Evolutionary conservation across 495 filamentous ascomycete species (phyloP).

Genomic region (Penicillium canescens): DNA sequence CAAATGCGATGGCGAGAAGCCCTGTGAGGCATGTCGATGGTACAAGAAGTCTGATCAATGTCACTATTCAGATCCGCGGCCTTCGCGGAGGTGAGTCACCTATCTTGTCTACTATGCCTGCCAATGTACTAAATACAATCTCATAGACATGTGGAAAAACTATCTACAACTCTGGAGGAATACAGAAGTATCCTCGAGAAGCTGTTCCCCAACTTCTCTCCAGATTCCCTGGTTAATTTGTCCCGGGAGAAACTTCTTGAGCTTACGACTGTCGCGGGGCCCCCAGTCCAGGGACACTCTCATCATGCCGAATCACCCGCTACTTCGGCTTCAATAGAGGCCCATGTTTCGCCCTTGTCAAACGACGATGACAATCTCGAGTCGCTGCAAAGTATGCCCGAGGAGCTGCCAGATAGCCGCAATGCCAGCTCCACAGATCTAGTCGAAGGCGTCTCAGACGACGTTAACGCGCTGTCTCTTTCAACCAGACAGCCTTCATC

Average conservation of each 20-base stretch:
- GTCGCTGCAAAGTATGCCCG: slow-evolving; percentile 43
- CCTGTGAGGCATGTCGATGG: slow-evolving; percentile 49
- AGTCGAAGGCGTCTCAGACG: slow-evolving; percentile 71
- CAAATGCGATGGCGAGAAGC: slow-evolving; percentile 48
- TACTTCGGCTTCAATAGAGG: slow-evolving; percentile 38
- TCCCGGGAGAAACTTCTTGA: slow-evolving; percentile 52
- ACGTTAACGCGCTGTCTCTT: slow-evolving; percentile 79
- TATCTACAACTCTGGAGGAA: slow-evolving; percentile 42
- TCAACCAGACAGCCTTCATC: slow-evolving; percentile 70
- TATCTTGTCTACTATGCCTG: neutral
- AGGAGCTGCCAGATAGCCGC: slow-evolving; percentile 30
- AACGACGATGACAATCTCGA: slow-evolving; percentile 44
- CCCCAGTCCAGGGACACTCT: slow-evolving; percentile 4
- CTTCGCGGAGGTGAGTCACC: slow-evolving; percentile 36
- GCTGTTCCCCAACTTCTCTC: slow-evolving; percentile 36
- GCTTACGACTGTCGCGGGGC: slow-evolving; percentile 26
- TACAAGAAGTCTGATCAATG: slow-evolving; percentile 47
- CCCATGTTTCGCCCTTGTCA: slow-evolving; percentile 39
- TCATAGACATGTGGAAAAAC: slow-evolving; percentile 43
- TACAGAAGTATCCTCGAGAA: slow-evolving; percentile 38
- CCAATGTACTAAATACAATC: neutral
- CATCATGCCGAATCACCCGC: slow-evolving; percentile 41
- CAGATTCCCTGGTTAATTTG: slow-evolving; percentile 43
- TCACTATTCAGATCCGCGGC: slow-evolving; percentile 44
- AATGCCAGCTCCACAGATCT: slow-evolving; percentile 38